These are phyloP conservation scores for Aspergillus mulundensis DNA, from an alignment of 495 filamentous ascomycete genomes.

Conservation along the genomic window DNA sequence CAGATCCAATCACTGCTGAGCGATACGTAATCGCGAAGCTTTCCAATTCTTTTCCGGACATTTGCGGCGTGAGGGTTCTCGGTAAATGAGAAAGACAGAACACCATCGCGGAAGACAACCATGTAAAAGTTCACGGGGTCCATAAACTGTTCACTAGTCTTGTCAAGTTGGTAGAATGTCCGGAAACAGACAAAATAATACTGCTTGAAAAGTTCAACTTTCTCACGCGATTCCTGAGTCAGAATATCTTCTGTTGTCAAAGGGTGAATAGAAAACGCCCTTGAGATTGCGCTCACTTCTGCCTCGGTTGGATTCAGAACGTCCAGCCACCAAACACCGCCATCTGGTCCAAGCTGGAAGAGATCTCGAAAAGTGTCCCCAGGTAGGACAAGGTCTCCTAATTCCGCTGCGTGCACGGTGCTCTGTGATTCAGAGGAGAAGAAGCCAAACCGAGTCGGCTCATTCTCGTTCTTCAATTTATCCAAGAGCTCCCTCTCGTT, in stretches of 20 bases:
- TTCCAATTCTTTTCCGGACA: slow-evolving; percentile 86
- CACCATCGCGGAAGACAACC: slow-evolving; percentile 93
- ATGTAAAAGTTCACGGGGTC: slow-evolving; percentile 95
- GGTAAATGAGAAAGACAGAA: slow-evolving; percentile 87
- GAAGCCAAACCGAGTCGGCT: slow-evolving; percentile 82
- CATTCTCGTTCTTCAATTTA: slow-evolving; percentile 41
- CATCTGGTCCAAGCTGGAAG: slow-evolving; percentile 71
- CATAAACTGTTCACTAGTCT: slow-evolving; percentile 69
- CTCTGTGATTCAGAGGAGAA: slow-evolving; percentile 92
- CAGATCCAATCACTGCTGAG: slow-evolving; percentile 97
- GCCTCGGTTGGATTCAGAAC: slow-evolving; percentile 86
- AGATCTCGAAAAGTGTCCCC: slow-evolving; percentile 86
- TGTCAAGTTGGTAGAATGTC: slow-evolving; percentile 81
- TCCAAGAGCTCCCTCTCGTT: slow-evolving; percentile 33
- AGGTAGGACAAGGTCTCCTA: slow-evolving; percentile 81
- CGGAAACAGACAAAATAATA: slow-evolving; percentile 99
- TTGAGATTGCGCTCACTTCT: slow-evolving; percentile 81
- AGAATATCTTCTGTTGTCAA: slow-evolving; percentile 92
- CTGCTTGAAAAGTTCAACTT: slow-evolving; percentile 93
- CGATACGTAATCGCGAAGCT: slow-evolving; percentile 87
- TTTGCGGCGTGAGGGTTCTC: slow-evolving; percentile 79
- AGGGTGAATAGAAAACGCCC: slow-evolving; percentile 89
- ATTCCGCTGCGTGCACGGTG: slow-evolving; percentile 82
- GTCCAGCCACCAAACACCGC: slow-evolving; percentile 92
- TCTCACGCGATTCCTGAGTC: slow-evolving; percentile 91